Conservation (phyloP, 140 eudicot species). For the Stevia rebaudiana region DNA sequence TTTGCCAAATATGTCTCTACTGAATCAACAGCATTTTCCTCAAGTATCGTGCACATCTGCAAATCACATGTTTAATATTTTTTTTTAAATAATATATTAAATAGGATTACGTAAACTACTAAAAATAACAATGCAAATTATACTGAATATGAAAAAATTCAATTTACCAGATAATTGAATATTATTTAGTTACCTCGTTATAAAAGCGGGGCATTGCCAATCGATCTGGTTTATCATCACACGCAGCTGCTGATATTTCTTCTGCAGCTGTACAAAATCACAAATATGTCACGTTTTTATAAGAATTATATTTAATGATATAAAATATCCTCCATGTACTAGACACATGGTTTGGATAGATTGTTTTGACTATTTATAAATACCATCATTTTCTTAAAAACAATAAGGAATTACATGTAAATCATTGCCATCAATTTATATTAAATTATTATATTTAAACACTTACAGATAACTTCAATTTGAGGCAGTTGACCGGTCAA, state of each 20-base stretch:
- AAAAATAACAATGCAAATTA: too few relatives aligned
- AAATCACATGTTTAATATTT: background rate
- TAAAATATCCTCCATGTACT: background rate
- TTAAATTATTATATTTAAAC: background rate
- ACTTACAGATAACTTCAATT: slow-evolving; percentile 57
- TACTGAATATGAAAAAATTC: background rate
- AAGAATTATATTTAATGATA: background rate
- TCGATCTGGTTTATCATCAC: slow-evolving; percentile 57
- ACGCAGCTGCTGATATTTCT: slow-evolving; percentile 48
- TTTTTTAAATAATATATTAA: background rate
- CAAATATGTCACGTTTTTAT: background rate
- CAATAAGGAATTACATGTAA: background rate
- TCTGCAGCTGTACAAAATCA: slow-evolving; percentile 48
- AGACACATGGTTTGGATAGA: background rate
- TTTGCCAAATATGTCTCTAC: slow-evolving; percentile 36
- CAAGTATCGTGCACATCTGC: slow-evolving; percentile 60
- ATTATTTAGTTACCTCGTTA: slow-evolving; percentile 52
- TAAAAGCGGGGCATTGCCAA: slow-evolving; percentile 57
- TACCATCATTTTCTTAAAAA: background rate
- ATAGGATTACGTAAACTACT: background rate
- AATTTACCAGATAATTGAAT: background rate
- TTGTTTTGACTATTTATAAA: background rate
- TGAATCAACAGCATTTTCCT: slow-evolving; percentile 36
- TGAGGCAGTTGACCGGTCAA: slow-evolving; percentile 51
- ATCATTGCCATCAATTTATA: background rate